Percentiles rank a stretch among this genome's conserved stretches.
Conservation (phyloP, 768 basidiomycete species). For the Naganishia antarctica region DNA sequence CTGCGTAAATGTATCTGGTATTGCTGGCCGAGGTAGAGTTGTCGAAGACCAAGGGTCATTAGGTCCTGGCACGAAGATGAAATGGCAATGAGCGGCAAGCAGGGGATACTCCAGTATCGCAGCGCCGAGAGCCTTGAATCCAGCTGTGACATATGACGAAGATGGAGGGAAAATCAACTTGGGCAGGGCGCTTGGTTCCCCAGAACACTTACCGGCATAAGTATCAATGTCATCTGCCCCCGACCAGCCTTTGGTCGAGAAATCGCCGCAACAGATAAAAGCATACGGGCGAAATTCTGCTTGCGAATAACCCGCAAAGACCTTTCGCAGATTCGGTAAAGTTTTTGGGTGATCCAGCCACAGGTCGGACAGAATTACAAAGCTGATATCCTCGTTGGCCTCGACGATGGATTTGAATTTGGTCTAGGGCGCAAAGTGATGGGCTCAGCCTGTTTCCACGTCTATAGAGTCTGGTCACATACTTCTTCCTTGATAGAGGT, state of each 20-base stretch:
- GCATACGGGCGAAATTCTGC: conserved; percentile 87
- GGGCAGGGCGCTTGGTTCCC: too few species aligned
- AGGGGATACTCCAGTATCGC: conserved; percentile 74
- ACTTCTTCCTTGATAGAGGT: conserved; percentile 89
- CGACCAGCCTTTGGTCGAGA: conserved; percentile 78
- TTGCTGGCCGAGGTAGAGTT: conserved; percentile 71
- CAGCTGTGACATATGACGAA: conserved; percentile 32
- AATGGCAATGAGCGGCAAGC: conserved; percentile 74
- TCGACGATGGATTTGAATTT: conserved; percentile 44
- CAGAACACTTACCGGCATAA: conserved; percentile 74
- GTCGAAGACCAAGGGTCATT: conserved; percentile 75
- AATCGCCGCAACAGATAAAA: conserved; percentile 91
- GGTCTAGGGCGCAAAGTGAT: conserved; percentile 36
- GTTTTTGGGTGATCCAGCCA: conserved; percentile 89
- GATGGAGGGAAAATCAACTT: not conserved
- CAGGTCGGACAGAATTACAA: conserved; percentile 92
- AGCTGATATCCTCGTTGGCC: conserved; percentile 60
- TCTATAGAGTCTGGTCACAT: conserved; percentile 38
- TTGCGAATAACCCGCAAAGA: conserved; percentile 68
- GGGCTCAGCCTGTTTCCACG: not conserved
- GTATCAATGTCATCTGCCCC: conserved; percentile 65
- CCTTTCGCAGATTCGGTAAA: conserved; percentile 67
- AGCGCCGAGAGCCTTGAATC: conserved; percentile 77
- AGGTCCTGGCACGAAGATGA: conserved; percentile 92
- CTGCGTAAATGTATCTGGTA: conserved; percentile 69